phyloP scores from a whole-genome alignment of 306 rosid genomes.

The Quercus parvula region DNA sequence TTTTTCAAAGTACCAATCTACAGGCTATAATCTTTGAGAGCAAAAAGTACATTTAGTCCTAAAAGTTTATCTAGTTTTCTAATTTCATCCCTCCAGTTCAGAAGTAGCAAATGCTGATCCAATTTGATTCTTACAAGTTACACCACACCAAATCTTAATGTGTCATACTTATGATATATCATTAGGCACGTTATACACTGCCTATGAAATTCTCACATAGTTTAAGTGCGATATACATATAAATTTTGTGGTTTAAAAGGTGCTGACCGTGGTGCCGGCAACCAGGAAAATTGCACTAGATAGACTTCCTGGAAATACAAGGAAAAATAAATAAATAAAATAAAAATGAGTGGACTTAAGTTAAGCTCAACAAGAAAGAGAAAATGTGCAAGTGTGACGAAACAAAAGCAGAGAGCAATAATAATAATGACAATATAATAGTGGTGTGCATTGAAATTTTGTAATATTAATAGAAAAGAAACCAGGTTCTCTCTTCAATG shows the following conservation, averaged over 20 bases:
- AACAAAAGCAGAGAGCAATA: background rate
- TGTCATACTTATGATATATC: background rate
- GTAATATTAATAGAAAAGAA: background rate
- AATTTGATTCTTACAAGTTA: too few relatives aligned
- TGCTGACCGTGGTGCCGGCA: slow-evolving; percentile 65
- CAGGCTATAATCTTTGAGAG: too few relatives aligned
- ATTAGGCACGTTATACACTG: too few relatives aligned
- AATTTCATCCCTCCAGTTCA: too few relatives aligned
- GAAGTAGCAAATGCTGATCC: too few relatives aligned
- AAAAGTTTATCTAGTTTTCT: too few relatives aligned
- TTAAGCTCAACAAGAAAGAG: too few relatives aligned
- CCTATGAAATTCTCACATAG: too few relatives aligned
- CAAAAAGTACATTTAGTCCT: too few relatives aligned
- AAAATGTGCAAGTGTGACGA: background rate
- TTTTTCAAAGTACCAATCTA: too few relatives aligned
- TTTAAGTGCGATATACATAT: too few relatives aligned
- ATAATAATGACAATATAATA: background rate
- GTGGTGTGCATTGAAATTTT: background rate
- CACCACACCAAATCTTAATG: background rate
- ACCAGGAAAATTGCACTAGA: slow-evolving; percentile 65
- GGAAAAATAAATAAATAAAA: background rate
- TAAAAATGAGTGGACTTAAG: background rate
- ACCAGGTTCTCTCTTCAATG: slow-evolving; percentile 83
- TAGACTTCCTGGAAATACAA: slow-evolving; percentile 53
- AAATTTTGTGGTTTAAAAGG: background rate